Percentiles rank a stretch among this genome's conserved stretches.
Conservation (phyloP, 2,329 filamentous ascomycete species). For the Fonsecaea erecta region DNA sequence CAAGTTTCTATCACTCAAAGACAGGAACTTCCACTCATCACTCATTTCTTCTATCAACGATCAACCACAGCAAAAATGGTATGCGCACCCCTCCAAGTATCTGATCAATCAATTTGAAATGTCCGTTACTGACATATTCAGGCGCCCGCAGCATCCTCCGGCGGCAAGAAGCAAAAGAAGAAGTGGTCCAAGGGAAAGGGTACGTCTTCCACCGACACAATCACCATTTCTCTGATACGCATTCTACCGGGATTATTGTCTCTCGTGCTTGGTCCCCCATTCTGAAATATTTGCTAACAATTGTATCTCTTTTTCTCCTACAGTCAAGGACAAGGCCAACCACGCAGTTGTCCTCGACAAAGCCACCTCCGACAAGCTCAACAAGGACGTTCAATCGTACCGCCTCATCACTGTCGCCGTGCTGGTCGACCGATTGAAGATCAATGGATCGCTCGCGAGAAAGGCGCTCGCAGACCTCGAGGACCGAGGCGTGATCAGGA, state of each 20-base stretch:
- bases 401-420: conserved; percentile 98
- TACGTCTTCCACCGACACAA: conserved; percentile 42
- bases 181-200: conserved; percentile 64
- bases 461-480: conserved; percentile 47
- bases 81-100: conserved; percentile 8
- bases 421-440: conserved; percentile 99
- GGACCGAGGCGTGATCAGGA: conserved; percentile 74
- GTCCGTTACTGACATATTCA: conserved; percentile 34
- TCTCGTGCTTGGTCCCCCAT: background rate
- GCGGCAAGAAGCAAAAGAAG: conserved; percentile 60
- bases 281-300: conserved; percentile 1
- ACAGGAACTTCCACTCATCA: conserved; percentile 19
- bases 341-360: conserved; percentile 99
- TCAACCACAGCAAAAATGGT: conserved; percentile 32
- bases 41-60: conserved; percentile 20
- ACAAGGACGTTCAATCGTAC: conserved; percentile 99
- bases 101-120: background rate
- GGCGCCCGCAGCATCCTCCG: conserved; percentile 54
- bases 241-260: background rate
- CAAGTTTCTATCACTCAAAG: conserved; percentile 5
- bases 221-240: background rate
- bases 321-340: conserved; percentile 99
- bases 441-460: conserved; percentile 97
- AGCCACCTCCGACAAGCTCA: conserved; percentile 93
- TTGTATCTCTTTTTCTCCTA: conserved; percentile 36